Conservation (phyloP, 2,329 filamentous ascomycete genomes). For the Aspergillus novoparasiticus region DNA sequence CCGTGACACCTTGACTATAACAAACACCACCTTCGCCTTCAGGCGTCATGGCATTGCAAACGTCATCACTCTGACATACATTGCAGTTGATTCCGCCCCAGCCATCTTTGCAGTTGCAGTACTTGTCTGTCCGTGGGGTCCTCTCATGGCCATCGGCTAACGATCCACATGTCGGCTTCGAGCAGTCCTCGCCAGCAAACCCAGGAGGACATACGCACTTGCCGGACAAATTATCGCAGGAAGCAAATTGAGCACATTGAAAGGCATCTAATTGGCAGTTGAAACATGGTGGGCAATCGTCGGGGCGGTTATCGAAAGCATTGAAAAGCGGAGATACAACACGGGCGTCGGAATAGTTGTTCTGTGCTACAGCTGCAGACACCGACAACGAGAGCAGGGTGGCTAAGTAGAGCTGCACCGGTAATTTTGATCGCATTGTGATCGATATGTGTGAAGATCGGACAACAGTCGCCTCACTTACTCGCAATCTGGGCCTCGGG, state of each 20-base stretch:
- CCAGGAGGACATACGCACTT: slow-evolving; percentile 91
- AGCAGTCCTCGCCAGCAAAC: slow-evolving; percentile 92
- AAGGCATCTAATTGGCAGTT: slow-evolving; percentile 96
- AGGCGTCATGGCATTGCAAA: slow-evolving; percentile 86
- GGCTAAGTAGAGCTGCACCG: slow-evolving; percentile 27
- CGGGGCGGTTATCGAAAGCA: slow-evolving; percentile 71
- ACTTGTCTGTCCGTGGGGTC: slow-evolving; percentile 68
- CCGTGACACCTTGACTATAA: slow-evolving; percentile 85
- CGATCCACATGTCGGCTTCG: slow-evolving; percentile 88
- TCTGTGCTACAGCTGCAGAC: slow-evolving; percentile 26
- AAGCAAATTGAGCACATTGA: slow-evolving; percentile 84
- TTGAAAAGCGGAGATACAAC: slow-evolving; percentile 68
- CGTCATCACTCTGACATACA: slow-evolving; percentile 80
- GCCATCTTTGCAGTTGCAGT: slow-evolving; percentile 85
- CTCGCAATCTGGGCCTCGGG: slow-evolving; percentile 4
- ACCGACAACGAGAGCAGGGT: slow-evolving; percentile 28
- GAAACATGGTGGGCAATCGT: slow-evolving; percentile 66
- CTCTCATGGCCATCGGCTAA: slow-evolving; percentile 79
- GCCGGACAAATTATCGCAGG: slow-evolving; percentile 86
- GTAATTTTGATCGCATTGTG: slow-evolving; percentile 32
- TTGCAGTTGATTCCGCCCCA: slow-evolving; percentile 99
- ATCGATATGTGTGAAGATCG: slow-evolving; percentile 3
- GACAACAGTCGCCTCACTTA: neutral
- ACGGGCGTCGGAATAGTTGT: slow-evolving; percentile 63
- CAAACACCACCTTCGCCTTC: slow-evolving; percentile 81